A percentile compares a stretch with the other conserved stretches of the same genome.
Evolutionary conservation across 169 alveolate genomes (phyloP).

Genomic region (Ichthyophthirius multifiliis): DNA sequence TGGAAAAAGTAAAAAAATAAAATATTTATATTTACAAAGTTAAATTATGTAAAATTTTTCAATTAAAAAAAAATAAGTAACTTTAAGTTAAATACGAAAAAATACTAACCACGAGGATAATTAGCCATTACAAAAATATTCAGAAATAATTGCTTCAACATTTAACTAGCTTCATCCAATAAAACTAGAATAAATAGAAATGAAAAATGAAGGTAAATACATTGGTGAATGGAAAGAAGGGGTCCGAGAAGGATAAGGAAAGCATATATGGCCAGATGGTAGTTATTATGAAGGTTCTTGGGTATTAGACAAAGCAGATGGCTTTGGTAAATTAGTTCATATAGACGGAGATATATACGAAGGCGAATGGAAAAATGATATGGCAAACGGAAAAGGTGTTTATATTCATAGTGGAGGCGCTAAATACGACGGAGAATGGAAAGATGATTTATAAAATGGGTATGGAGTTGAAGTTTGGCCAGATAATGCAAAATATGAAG

Average conservation of each 20-base stretch:
- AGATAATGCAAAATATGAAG: conserved; percentile 74
- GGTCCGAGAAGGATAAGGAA: conserved; percentile 58
- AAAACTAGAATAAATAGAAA: background rate
- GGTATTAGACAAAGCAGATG: conserved; percentile 39
- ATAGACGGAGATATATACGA: conserved; percentile 94
- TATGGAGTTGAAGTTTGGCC: conserved; percentile 88
- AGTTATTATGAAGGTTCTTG: conserved; percentile 48
- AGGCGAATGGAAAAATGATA: conserved; percentile 91
- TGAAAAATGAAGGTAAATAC: conserved; percentile 89
- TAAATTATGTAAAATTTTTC: no score
- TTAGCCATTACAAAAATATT: background rate
- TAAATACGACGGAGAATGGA: conserved; percentile 96
- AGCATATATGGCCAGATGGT: conserved; percentile 52
- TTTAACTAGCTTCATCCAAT: background rate
- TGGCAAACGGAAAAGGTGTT: conserved; percentile 93
- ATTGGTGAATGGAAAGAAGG: conserved; percentile 93
- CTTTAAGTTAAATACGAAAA: no score
- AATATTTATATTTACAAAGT: no score
- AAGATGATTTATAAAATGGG: conserved; percentile 93
- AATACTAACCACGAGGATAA: conserved; percentile 6
- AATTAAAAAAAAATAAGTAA: no score
- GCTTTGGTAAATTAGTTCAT: conserved; percentile 71
- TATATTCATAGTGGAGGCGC: conserved; percentile 93
- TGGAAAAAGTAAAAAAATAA: no score
- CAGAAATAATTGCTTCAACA: background rate